Evolutionary conservation across 2,329 filamentous ascomycete species (phyloP), one percentile per base, ranked within the genome.

Genomic region (Lithohypha guttulata): DNA sequence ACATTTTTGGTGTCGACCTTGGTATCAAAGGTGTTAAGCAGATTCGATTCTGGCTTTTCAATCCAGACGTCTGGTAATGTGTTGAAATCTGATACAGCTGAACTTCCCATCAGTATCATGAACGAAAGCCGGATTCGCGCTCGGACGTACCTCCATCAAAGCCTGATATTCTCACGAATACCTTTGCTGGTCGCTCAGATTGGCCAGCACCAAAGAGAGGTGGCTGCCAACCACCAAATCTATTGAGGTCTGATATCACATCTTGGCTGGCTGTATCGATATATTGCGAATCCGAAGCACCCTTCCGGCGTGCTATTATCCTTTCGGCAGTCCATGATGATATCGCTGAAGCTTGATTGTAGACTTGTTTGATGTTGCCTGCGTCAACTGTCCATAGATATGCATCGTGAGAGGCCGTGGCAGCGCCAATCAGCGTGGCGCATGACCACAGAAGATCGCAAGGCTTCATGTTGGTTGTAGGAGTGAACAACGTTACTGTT

Each of bases 221-320:
- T 39, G 60, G 50, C 5, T 69, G 58, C 20, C 61, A 53, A 45
- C 70, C 73, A 45, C 76, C 78, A 56, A 75, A 81, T 34, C 62
- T 61, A 52, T 76, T 74, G 52, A 85, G 63, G 48, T 73, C 61
- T 34, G 65, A 61, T 26, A 83, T 58, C 6, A 71, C 68, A 25
- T 60, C 59, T 28, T 73, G 66, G 42, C 69, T 62, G 34, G 58
- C 54, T 27, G 47, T 49, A 18, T 56, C 53, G 22, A 63, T 48
- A 20, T 51, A 40, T 61, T 66, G 36, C 68, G 61, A 50, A 65
- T 69, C 54, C 59, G 65, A 51, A 63, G 62, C 48, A 63, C 65
- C 48, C 67, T 65, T 46, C 64, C 69, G 52, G 65, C 65, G 51
- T 64, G 60, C 55, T 37, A 66, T 43, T 34, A 66, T 53, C n/a